phyloP scores from a whole-genome alignment of 495 filamentous ascomycete genomes.

The Cryomyces antarcticus region DNA sequence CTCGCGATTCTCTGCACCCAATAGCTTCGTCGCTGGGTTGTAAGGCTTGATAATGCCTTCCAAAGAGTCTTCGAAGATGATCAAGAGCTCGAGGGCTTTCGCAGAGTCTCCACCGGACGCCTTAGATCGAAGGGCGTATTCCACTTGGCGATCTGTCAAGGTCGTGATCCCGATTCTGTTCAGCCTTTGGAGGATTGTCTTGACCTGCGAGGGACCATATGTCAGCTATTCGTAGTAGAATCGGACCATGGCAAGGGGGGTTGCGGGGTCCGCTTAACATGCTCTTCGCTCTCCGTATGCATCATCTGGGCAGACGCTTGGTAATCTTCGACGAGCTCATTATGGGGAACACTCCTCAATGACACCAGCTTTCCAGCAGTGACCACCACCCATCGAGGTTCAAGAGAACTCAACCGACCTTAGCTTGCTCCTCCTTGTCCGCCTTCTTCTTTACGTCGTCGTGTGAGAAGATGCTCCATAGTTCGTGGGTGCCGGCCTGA shows the following conservation, averaged over 20 bases:
- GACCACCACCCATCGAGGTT: neutral
- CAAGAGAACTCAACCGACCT: constrained; percentile 11
- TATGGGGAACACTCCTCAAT: too few species aligned
- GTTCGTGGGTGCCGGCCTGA: constrained; percentile 10
- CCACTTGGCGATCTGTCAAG: constrained; percentile 40
- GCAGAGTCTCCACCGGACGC: constrained; percentile 50
- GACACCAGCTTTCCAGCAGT: too few species aligned
- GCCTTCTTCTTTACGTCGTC: constrained; percentile 28
- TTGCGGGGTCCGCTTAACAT: too few species aligned
- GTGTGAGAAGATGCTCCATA: constrained; percentile 33
- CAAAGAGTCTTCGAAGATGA: constrained; percentile 57
- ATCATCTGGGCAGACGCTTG: too few species aligned
- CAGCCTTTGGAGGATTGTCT: constrained; percentile 31
- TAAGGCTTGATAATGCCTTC: constrained; percentile 62
- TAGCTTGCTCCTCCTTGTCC: constrained; percentile 32
- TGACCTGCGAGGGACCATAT: constrained; percentile 23
- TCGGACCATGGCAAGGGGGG: too few species aligned
- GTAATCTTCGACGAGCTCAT: too few species aligned
- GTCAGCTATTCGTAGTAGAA: too few species aligned
- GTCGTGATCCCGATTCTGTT: constrained; percentile 29
- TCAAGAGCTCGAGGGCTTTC: constrained; percentile 52
- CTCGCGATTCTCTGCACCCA: constrained; percentile 72
- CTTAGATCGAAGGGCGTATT: constrained; percentile 44
- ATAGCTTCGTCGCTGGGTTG: constrained; percentile 44
- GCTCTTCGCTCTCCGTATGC: too few species aligned